These are phyloP conservation scores for Tolypocladium inflatum DNA, from an alignment of 2,329 filamentous ascomycete genomes.

Conservation along the genomic window DNA sequence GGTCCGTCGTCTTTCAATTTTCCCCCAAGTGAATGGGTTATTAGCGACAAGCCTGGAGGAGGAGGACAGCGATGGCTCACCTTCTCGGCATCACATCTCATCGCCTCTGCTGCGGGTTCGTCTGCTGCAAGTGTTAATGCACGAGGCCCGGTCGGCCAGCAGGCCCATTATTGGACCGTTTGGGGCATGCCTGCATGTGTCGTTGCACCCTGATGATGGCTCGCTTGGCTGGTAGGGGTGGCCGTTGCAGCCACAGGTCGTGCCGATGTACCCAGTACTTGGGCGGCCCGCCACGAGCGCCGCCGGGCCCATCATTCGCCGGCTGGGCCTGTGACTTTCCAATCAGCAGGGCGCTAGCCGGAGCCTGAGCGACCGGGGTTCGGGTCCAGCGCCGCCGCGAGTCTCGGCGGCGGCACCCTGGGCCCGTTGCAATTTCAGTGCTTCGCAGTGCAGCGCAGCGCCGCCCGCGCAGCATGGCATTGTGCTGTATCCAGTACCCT, in stretches of 20 bases:
- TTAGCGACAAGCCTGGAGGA: no score
- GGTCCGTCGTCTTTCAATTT: no score
- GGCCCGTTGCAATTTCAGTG: not conserved
- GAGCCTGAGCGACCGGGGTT: not conserved
- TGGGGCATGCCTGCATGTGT: not conserved
- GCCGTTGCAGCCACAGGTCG: not conserved
- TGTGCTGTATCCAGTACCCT: not conserved
- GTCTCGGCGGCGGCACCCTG: not conserved
- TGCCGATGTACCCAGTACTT: conserved; percentile 1
- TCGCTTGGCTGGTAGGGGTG: not conserved
- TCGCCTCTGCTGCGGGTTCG: not conserved
- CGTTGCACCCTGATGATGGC: not conserved
- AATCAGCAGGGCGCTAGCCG: conserved; percentile 1
- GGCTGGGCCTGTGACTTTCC: conserved; percentile 2
- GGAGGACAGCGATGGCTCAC: not conserved
- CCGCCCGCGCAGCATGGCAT: not conserved
- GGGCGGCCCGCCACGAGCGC: not conserved
- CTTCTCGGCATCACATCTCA: not conserved
- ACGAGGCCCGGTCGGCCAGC: not conserved
- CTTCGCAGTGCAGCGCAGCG: not conserved
- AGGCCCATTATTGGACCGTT: not conserved
- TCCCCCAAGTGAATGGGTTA: no score
- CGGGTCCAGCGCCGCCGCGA: not conserved
- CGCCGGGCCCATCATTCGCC: not conserved
- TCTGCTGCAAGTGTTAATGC: conserved; percentile 3